Evolutionary conservation across 2,329 filamentous ascomycete genomes (phyloP).

Genomic region (Coniochaeta sp.): DNA sequence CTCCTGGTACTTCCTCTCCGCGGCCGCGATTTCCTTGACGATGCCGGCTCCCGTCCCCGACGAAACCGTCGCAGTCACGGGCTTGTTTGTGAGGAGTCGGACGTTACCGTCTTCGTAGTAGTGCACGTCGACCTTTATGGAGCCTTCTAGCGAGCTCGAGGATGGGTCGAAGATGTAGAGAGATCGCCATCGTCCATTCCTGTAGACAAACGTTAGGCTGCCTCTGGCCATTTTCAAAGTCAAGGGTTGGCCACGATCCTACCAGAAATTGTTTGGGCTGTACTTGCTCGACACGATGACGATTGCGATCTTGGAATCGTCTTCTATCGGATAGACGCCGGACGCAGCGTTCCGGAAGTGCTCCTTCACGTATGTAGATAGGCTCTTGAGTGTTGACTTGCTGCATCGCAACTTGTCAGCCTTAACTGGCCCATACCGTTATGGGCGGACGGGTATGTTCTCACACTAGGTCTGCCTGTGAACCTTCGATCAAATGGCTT

Average conservation of each 20-base stretch:
- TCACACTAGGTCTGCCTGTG: constrained; percentile 74
- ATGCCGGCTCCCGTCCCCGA: constrained; percentile 61
- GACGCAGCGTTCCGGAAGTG: constrained; percentile 80
- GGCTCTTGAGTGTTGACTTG: constrained; percentile 74
- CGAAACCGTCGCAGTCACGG: constrained; percentile 54
- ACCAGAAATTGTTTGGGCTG: constrained; percentile 97
- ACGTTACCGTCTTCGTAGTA: constrained; percentile 99
- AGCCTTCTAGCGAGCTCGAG: constrained; percentile 63
- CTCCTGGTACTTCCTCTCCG: constrained; percentile 92
- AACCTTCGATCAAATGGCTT: constrained; percentile 69
- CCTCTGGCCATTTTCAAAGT: not conserved
- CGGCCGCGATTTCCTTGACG: constrained; percentile 66
- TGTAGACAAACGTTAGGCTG: constrained; percentile 21
- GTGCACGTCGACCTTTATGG: constrained; percentile 90
- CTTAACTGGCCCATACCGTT: not conserved
- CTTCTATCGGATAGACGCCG: constrained; percentile 74
- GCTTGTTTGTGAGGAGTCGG: constrained; percentile 81
- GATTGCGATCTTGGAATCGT: constrained; percentile 70
- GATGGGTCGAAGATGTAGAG: constrained; percentile 72
- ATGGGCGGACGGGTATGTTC: constrained; percentile 18
- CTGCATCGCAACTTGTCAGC: constrained; percentile 32
- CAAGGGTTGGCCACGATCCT: constrained; percentile 14
- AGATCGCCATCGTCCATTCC: constrained; percentile 95
- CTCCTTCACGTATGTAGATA: constrained; percentile 71
- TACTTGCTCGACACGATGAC: constrained; percentile 93